These are phyloP conservation scores for Cadophora sp. DNA, from an alignment of 2,329 filamentous ascomycete genomes.

Conservation along the genomic window DNA sequence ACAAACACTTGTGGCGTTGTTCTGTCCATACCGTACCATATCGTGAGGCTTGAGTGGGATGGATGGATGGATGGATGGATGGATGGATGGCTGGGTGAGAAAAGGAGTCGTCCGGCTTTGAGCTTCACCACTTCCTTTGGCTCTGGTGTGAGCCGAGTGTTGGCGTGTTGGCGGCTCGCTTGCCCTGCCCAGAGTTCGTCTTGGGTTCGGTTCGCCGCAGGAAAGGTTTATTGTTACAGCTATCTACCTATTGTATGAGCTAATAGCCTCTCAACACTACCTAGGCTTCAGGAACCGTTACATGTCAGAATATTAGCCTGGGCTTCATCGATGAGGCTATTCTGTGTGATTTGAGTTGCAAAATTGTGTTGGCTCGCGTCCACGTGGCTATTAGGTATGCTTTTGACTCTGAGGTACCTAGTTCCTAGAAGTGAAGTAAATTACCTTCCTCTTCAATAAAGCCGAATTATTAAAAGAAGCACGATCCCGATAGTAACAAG, in stretches of 20 bases:
- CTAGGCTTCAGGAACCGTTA: slow-evolving; percentile 3
- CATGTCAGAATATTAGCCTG: slow-evolving; percentile 8
- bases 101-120: neutral
- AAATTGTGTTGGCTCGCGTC: neutral
- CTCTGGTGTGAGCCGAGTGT: neutral
- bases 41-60: neutral
- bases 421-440: no score
- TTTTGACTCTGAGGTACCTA: no score
- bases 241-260: neutral
- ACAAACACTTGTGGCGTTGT: slow-evolving; percentile 18
- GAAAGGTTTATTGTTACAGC: neutral
- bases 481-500: no score
- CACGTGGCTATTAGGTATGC: neutral
- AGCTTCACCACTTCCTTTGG: no score
- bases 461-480: no score
- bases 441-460: no score
- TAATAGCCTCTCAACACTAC: neutral
- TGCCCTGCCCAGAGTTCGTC: neutral
- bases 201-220: neutral
- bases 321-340: slow-evolving; percentile 1
- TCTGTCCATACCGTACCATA: neutral
- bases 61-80: no score
- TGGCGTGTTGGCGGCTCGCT: neutral
- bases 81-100: no score
- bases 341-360: neutral